Evolutionary conservation across 2,329 filamentous ascomycete genomes (phyloP), one percentile per base, ranked within the genome.

Genomic region (Fusarium nurragi): DNA sequence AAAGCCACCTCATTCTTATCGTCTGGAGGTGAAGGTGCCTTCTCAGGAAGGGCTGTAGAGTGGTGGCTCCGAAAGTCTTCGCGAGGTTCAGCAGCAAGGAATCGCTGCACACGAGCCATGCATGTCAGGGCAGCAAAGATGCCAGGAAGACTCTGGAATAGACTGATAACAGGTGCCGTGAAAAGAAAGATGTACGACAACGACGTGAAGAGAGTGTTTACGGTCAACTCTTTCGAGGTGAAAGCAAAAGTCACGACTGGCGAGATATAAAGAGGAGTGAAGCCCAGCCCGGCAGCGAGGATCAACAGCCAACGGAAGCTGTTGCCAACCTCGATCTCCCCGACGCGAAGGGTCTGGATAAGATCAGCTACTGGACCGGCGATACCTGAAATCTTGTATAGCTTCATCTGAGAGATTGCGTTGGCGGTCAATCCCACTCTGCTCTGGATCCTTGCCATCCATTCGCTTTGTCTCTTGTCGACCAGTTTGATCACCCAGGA

Each of bases 371-470:
- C 72, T 0, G 76, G 66, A 0, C 63, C 64, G 1, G 71, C 54
- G 10, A 76, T 68, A 4, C 74, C 74, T 0, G 73, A 74, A 3
- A 77, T 73, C 52, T 77, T 77, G 55, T 74, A 69, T 9, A 71
- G 54, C 41, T 76, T 77, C 69, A 77, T 74, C 18, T 73, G 64
- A 3, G 72, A 66, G 46, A 78, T 73, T 12, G 70, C 69, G 6
- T 70, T 73, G 16, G 73, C 62, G 1, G 76, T 75, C 11, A 73
- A 32, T 1, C 72, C 73, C 1, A 79, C 75, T 13, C 76, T 70
- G 26, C 72, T 73, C 60, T 80, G 73, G 6, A 78, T 74, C 12
- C 50, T 68, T 0, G 54, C 64, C 76, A 80, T 78, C 78, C 79
- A 81, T 6, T 44, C 41, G 7, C 56, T 70, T 45, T 80, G 77